Base-by-base conservation (phyloP, 116 monocot species). In the Zostera marina region DNA sequence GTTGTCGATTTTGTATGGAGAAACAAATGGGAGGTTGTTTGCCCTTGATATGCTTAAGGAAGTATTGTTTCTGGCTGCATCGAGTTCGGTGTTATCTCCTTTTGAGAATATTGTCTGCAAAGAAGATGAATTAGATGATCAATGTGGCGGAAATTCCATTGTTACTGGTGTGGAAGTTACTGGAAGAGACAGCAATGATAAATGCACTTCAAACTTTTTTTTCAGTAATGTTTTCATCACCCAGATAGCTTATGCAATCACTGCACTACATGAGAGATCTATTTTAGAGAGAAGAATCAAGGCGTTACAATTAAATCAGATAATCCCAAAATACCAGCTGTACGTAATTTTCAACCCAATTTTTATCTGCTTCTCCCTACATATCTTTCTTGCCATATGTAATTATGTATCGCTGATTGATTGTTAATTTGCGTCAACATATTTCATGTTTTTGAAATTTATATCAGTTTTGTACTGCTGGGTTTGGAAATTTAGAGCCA, bases 181-280 rank as follows among this genome's bases (percentile, higher is more conserved):
- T 25, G 70, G 60, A 73, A 38, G 51, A 63, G 13, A 4, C 41
- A 64, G 67, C 45, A 12, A 21, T 1, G 8, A 5, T 24, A 64
- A 41, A 8, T 24, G 9, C 60, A 53, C 26, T 23, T 52, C 19
- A 39, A 20, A 20, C 39, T 22, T 23, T 5, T 55, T 4, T 17
- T 49, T 38, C 1, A 21, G 53, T 8, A 54, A 73, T 61, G 74
- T 89, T 9, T 80, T 68, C 72, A 78, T 89, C 15, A 82, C 85
- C 58, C 85, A 96, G 63, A 62, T 96, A 76, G 85, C 82, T 22
- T 70, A 82, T 60, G 81, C 96, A 53, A 63, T 89, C 58, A 75
- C 85, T 67, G 82, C 89, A 68, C 68, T 96, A 47, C 75, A 85
- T 62, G 89, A 89, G 63, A 69, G 85, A 53, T 73, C 67, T 21